phyloP scores from a whole-genome alignment of 495 filamentous ascomycete species.

The Annulohypoxylon maeteangense region DNA sequence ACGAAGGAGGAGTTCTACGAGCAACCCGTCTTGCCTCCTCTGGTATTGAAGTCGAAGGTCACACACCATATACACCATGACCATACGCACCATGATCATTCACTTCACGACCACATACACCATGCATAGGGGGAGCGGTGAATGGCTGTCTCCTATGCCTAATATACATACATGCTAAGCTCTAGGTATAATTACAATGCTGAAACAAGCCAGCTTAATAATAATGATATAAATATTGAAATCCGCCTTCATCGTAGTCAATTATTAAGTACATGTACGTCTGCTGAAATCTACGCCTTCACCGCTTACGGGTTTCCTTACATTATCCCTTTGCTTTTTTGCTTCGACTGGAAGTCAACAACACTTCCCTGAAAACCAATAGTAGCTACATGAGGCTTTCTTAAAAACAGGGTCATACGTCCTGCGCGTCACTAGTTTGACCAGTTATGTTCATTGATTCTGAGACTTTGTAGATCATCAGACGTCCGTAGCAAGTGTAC shows the following conservation, averaged over 20 bases:
- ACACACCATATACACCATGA: neutral
- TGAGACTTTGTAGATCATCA: neutral
- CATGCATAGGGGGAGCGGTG: neutral
- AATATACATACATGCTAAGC: neutral
- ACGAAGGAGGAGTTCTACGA: slow-evolving; percentile 37
- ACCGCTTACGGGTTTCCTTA: neutral
- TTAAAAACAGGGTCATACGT: neutral
- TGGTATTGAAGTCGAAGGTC: slow-evolving; percentile 44
- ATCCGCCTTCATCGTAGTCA: neutral
- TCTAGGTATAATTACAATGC: neutral
- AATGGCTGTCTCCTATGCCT: slow-evolving; percentile 8
- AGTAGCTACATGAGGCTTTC: neutral
- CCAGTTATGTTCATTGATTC: neutral
- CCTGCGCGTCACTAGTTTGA: neutral
- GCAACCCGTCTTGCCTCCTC: slow-evolving; percentile 40
- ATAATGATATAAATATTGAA: slow-evolving; percentile 11
- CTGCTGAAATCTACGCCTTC: neutral
- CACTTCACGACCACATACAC: neutral
- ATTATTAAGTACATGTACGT: neutral
- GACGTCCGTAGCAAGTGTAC: neutral
- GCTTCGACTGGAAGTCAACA: neutral
- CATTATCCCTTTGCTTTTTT: neutral
- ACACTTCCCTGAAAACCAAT: neutral
- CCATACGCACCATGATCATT: neutral
- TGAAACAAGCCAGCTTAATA: neutral